Evolutionary conservation across 2,329 filamentous ascomycete genomes (phyloP), one percentile per base, ranked within the genome.

Genomic region (Phialophora tarda): DNA sequence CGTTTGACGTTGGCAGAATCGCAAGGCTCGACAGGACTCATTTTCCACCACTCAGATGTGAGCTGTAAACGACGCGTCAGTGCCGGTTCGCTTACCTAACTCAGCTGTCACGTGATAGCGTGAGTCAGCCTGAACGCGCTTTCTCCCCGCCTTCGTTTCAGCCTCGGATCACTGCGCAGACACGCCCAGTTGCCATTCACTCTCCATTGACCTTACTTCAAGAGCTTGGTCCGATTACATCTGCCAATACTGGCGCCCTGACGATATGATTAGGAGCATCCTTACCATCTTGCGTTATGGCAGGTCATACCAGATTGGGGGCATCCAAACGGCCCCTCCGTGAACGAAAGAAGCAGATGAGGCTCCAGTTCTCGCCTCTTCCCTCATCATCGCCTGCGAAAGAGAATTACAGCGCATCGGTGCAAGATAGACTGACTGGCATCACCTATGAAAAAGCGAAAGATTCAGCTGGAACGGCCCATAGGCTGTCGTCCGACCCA

Each of bases 341-440:
- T 48, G 63, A 68, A 47, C 68, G 62, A 17, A 71, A 69, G 61
- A 66, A 61, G 51, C 80, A 82, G 72, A 79, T 80, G 59, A 78
- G 78, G 56, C 76, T 82, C 47, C 71, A 78, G n/a, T 82, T 82
- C 69, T 75, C 77, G 11, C 73, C 80, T 24, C 62, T 77, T 14
- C 65, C 74, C 34, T 73, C 76, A 12, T 69, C 75, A 1, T 73
- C 77, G 6, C 70, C 72, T 6, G 73, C 68, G 21, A 70, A 54
- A 55, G 68, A 72, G 17, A 55, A 64, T 17, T 71, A 69, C 10
- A 68, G 69, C 17, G 69, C 71, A 1, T 70, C 70, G 3, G 69
- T 73, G 17, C 66, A 67, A 48, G 74, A 75, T 50, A 74, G 75
- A 55, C 71, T 75, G 28, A 75, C 78, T 17, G 77, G 69, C 17